phyloP scores from a whole-genome alignment of 2,329 filamentous ascomycete species.

The Calonectria hawksworthii region DNA sequence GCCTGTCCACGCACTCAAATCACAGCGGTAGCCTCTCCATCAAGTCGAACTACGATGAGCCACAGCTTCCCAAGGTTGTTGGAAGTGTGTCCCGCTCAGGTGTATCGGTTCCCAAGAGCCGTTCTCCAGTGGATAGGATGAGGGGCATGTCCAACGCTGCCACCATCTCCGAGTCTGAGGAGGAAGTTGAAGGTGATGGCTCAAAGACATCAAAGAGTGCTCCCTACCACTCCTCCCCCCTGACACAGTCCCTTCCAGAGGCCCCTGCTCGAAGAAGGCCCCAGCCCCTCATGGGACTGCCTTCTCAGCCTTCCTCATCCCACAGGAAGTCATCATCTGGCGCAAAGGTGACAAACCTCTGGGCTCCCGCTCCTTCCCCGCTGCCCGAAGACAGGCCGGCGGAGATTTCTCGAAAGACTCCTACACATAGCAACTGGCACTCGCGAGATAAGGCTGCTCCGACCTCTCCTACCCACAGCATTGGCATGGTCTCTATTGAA shows the following conservation, averaged over 20 bases:
- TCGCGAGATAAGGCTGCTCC: slow-evolving; percentile 38
- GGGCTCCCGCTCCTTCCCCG: slow-evolving; percentile 46
- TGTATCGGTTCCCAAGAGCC: slow-evolving; percentile 40
- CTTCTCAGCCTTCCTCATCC: slow-evolving; percentile 29
- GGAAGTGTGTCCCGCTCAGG: slow-evolving; percentile 42
- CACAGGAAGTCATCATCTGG: slow-evolving; percentile 42
- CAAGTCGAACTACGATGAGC: slow-evolving; percentile 56
- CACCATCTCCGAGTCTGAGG: slow-evolving; percentile 62
- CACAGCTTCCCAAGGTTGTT: slow-evolving; percentile 46
- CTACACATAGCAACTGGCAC: slow-evolving; percentile 42
- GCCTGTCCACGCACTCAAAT: slow-evolving; percentile 53
- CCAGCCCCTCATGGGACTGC: slow-evolving; percentile 33
- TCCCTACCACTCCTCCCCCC: slow-evolving; percentile 42
- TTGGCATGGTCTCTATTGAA: slow-evolving; percentile 57
- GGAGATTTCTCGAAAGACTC: slow-evolving; percentile 52
- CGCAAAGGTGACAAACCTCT: slow-evolving; percentile 54
- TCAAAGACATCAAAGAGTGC: slow-evolving; percentile 34
- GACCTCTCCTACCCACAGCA: slow-evolving; percentile 48
- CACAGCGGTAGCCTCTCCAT: slow-evolving; percentile 56
- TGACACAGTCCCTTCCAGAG: slow-evolving; percentile 43
- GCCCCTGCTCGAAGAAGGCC: slow-evolving; percentile 36
- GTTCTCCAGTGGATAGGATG: slow-evolving; percentile 51
- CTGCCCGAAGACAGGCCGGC: slow-evolving; percentile 50
- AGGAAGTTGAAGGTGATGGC: slow-evolving; percentile 46
- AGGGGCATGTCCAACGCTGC: slow-evolving; percentile 46